Evolutionary conservation across 169 alveolate species (phyloP), one percentile per base, ranked within the genome.

Genomic region (Cryptosporidium felis): DNA sequence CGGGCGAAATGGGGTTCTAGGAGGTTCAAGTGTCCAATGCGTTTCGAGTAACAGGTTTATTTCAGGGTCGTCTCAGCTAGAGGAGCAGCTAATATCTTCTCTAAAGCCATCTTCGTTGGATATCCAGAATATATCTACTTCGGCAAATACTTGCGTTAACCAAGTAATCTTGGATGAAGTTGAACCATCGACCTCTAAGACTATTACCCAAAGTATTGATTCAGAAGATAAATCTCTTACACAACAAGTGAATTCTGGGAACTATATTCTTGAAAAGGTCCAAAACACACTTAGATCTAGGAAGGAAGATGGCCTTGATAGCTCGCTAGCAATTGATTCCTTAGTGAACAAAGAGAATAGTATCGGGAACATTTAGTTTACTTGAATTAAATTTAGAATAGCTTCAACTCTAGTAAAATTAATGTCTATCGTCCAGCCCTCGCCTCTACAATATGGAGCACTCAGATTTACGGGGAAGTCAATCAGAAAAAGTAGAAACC

Each of bases 21-120:
- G 62, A 2, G 34, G 36, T 28, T 65, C 61, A 1, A 65, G 5
- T 28, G 21, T 38, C 4, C 62, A 30, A 46, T 23, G 47, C 21
- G 46, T 65, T 10, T 44, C 81, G n/a, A 46, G 38, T 28, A 49
- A 23, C 12, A 46, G 62, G 23, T 65, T 65, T 44, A 61, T 65
- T 5, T 65, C 81, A 0, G 45, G 81, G 2, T 65, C 59, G 14
- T 45, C 26, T 28, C 81, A 65, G 6, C 49, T 65, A 45, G 81
- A 65, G 18, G 81, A 65, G 61, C 81, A 65, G 34, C 45, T 65
- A 30, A 44, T 45, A 5, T 65, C 81, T 14, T 44, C 53, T 46
- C 12, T 65, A 21, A 65, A 49, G 21, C 47, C 81, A 21, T 46
- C 18, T 26, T 65, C 62, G n/a, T 65, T 9, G 6, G 81, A 65